Evolutionary conservation across 2,329 filamentous ascomycete species (phyloP), one percentile per base, ranked within the genome.

Genomic region (Sphaceloma murrayae): DNA sequence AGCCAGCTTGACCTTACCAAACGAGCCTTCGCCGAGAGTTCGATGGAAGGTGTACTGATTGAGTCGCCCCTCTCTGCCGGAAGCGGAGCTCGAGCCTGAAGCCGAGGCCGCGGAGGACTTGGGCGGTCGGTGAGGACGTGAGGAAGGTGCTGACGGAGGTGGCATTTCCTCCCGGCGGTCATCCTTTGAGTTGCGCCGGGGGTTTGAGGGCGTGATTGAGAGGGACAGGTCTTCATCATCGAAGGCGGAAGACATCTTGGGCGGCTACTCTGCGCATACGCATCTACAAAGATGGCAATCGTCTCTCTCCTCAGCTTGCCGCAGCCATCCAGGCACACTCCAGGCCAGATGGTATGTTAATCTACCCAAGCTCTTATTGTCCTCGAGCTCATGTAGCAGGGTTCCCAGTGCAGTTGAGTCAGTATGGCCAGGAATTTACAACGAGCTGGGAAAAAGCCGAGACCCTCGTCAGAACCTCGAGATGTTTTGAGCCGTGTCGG

Each of bases 1-100:
- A 16, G 91, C 91, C 56, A 98, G 77, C 72, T 96, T 96, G 62
- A 98, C 91, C 69, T 98, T 98, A 56, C 91, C 91, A 62, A 98
- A 98, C 2, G 88, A 95, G 34, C 91, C 91, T 67, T 98, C 91
- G 46, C 91, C 91, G 10, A 98, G 74, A 11, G 89, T 95, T 62
- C 80, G 82, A 54, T 94, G 73, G 46, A 95, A 81, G 56, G 83
- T 84, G 69, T 98, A 98, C 64, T 88, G 85, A 53, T 87, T 87
- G 58, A 96, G 79, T 53, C 89, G 80, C 68, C 89, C 83, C 27
- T 40, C 36, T 40, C 36, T 40, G 18, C 19, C 14, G 4, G 10
- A n/a, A 16, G 21, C 13, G 19, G 36, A 11, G 19, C 24, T 40
- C 2, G 36, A 40, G 8, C 36, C 24, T 17, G 34, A 38, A 8